Conservation (phyloP, 768 basidiomycete species). For the Boletales sp. region DNA sequence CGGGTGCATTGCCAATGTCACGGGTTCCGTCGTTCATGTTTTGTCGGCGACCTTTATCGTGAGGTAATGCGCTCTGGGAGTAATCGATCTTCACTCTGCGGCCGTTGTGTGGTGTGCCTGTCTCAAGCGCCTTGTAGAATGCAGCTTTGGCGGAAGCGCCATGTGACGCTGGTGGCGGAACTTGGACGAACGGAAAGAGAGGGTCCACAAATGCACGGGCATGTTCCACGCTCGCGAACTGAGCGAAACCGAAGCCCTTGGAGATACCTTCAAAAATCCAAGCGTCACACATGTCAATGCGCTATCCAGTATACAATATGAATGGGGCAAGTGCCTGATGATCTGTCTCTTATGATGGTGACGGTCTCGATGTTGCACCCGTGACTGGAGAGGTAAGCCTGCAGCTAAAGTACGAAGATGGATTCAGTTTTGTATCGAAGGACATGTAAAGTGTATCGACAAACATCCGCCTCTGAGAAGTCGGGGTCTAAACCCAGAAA, state of each 20-base stretch:
- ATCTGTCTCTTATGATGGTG: slow-evolving; percentile 95
- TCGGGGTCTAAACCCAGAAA: slow-evolving; percentile 92
- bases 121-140: slow-evolving; percentile 74
- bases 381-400: slow-evolving; percentile 68
- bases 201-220: slow-evolving; percentile 91
- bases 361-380: slow-evolving; percentile 80
- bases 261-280: slow-evolving; percentile 82
- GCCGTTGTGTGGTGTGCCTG: slow-evolving; percentile 68
- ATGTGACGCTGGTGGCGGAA: slow-evolving; percentile 88
- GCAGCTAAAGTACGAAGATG: slow-evolving; percentile 53
- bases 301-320: slow-evolving; percentile 61
- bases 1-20: slow-evolving; percentile 87
- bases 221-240: slow-evolving; percentile 82
- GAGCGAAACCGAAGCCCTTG: slow-evolving; percentile 96
- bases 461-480: slow-evolving; percentile 90
- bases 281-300: slow-evolving; percentile 71
- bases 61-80: slow-evolving; percentile 78
- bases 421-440: slow-evolving; percentile 35
- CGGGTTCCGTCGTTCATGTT: slow-evolving; percentile 90
- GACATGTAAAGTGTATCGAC: slow-evolving; percentile 40
- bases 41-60: slow-evolving; percentile 61
- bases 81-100: slow-evolving; percentile 95
- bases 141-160: slow-evolving; percentile 71
- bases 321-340: slow-evolving; percentile 90
- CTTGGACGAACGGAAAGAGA: slow-evolving; percentile 85